phyloP scores from a whole-genome alignment of 1,284 basidiomycete species.

The Trichosporon sp. region DNA sequence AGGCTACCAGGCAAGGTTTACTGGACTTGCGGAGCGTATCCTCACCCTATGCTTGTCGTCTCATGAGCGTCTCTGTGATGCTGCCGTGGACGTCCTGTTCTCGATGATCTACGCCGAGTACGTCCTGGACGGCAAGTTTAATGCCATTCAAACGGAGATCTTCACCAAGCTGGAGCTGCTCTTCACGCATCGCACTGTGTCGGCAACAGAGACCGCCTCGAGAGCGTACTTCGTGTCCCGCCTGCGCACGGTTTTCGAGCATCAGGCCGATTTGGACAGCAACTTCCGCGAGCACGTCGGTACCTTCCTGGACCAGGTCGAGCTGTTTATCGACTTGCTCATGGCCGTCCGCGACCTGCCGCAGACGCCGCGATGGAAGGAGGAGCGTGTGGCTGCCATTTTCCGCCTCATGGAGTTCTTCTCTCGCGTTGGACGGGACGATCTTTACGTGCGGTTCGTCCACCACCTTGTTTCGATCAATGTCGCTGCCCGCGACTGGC shows the following conservation, averaged over 20 bases:
- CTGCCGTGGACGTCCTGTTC: slow-evolving; percentile 88
- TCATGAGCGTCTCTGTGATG: slow-evolving; percentile 86
- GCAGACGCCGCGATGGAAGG: slow-evolving; percentile 86
- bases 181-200: slow-evolving; percentile 40
- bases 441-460: slow-evolving; percentile 91
- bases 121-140: slow-evolving; percentile 75
- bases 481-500: slow-evolving; percentile 81
- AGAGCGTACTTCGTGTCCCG: slow-evolving; percentile 93
- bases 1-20: slow-evolving; percentile 76
- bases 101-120: slow-evolving; percentile 96
- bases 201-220: slow-evolving; percentile 63
- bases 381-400: slow-evolving; percentile 91
- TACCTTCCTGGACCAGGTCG: slow-evolving; percentile 83
- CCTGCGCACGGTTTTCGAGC: slow-evolving; percentile 82
- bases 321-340: slow-evolving; percentile 91
- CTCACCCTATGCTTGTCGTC: slow-evolving; percentile 92
- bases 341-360: slow-evolving; percentile 90
- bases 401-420: slow-evolving; percentile 91
- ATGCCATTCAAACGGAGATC: slow-evolving; percentile 89
- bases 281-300: slow-evolving; percentile 75
- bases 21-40: slow-evolving; percentile 84
- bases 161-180: slow-evolving; percentile 86
- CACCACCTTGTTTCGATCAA: slow-evolving; percentile 90
- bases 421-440: slow-evolving; percentile 78
- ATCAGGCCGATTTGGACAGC: slow-evolving; percentile 72